Evolutionary conservation across 352 stramenopile genomes (phyloP), one percentile per base, ranked within the genome.

Genomic region (Poterioochromonas sp.): DNA sequence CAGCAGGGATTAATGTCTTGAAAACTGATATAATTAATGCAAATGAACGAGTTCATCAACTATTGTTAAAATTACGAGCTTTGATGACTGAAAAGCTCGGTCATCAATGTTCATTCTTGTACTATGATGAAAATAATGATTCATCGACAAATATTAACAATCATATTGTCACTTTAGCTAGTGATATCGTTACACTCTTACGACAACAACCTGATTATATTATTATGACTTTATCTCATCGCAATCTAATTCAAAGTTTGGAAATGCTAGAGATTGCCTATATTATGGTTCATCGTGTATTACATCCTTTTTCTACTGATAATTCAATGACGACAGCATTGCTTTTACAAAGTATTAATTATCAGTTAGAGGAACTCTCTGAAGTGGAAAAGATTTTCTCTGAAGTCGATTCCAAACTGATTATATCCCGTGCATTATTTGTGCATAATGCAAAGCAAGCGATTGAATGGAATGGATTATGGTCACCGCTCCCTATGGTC

Each of bases 241-340:
- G 15, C 12, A 11, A 3, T 12, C 8, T 37, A 18, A 29, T 20
- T 32, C 3, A 12, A 1, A 15, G 11, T 54, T 18, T 8, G 2
- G 65, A 22, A 2, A 74, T 29, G 29, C 39, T 74, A 29, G 12
- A 76, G 29, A 2, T 68, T 22, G 71, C 43, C 41, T 78, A 69
- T 37, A 40, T 34, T 26, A 29, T 39, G 2, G 1, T 78, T 34
- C 71, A 78, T 49, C 41, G 71, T 1, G 5, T 78, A 22, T 53
- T 78, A 43, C 71, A 78, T 37, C 71, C 71, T 0, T 69, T 68
- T 53, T 78, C 71, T 18, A 34, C 71, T 3, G 71, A 78, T 37
- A 40, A 2, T 12, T 68, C 47, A 29, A 12, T 65, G 1, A 78
- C 71, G 3, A 78, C 71, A 34, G 71, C 71, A 40, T 22, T 78